Evolutionary conservation across 164 flowering plant species (phyloP), one percentile per base, ranked within the genome.

Genomic region (Sedum album): DNA sequence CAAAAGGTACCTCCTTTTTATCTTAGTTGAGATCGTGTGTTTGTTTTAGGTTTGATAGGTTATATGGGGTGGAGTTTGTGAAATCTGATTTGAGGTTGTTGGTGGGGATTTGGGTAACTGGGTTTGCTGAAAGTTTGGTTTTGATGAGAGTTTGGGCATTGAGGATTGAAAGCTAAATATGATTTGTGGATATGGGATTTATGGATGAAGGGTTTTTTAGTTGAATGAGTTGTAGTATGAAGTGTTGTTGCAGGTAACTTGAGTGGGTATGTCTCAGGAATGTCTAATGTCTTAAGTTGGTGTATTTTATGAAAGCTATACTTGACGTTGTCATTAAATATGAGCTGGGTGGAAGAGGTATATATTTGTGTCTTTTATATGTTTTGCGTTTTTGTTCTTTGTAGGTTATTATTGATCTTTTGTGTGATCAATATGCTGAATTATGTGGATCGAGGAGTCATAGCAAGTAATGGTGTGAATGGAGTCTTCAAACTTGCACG

Each of bases 401-500:
- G 74, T 88, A 91, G 98, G 88, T 77, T 94, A 57, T 93, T 94
- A 20, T 23, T 74, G 8, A 78, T 91, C 26, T 94, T 94, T 70
- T 94, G 99, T 33, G 75, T 86, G 39, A 85, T 94, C 64, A 94
- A 91, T 77, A 72, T 94, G 85, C 55, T 94, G 68, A 91, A 88
- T 68, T 94, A 94, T 76, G 73, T 94, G 70, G 99, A 94, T 73
- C 96, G 99, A 68, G 97, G 99, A 72, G 87, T 85, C 0, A 91
- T 94, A 72, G 99, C 99, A 36, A 91, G 99, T 79, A 94, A 91
- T 77, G 99, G 99, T 76, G 97, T 94, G 11, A 94, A 94, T 77
- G 98, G 98, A 85, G 82, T 72, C 80, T 67, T 2, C 46, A 71
- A 69, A 86, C 83, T 41, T 94, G 97, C 78, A 73, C 86, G 13